These are phyloP conservation scores for Suhomyces yuchorum DNA, from an alignment of 1,139 yeast species.

Conservation along the genomic window DNA sequence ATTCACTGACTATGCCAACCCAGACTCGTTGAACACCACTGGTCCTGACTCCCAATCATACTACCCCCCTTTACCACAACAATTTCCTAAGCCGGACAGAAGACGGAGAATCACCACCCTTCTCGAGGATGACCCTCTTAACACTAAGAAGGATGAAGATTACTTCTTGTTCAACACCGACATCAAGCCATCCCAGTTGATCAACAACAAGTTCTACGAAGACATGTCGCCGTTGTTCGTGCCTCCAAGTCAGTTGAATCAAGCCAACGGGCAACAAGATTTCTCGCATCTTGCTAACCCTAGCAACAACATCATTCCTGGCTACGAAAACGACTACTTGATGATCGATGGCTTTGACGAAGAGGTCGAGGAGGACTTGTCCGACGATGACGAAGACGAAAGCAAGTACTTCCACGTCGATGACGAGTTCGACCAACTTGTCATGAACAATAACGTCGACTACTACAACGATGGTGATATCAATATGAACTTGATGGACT, in stretches of 20 bases:
- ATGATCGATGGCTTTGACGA: constrained; percentile 38
- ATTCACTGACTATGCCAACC: constrained; percentile 43
- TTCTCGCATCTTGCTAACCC: constrained; percentile 12
- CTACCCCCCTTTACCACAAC: constrained; percentile 17
- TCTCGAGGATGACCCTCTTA: constrained; percentile 28
- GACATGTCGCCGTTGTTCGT: constrained; percentile 32
- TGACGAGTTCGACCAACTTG: constrained; percentile 34
- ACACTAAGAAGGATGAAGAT: constrained; percentile 36
- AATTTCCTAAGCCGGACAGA: constrained; percentile 22
- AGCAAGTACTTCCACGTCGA: constrained; percentile 44
- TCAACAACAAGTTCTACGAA: constrained; percentile 27
- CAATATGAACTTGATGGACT: constrained; percentile 20
- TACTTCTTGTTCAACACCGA: constrained; percentile 45
- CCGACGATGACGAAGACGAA: constrained; percentile 49
- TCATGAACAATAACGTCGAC: constrained; percentile 23
- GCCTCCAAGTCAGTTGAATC: constrained; percentile 21
- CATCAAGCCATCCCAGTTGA: constrained; percentile 46
- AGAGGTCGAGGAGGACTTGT: constrained; percentile 50
- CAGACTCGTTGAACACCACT: constrained; percentile 28
- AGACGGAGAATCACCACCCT: constrained; percentile 42
- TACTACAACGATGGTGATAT: constrained; percentile 13
- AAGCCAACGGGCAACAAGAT: constrained; percentile 14
- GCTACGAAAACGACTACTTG: constrained; percentile 40
- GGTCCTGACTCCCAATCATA: constrained; percentile 16
- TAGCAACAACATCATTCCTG: constrained; percentile 29